Evolutionary conservation across 352 stramenopile species (phyloP).

Genomic region (Globisporangium mamillatum): DNA sequence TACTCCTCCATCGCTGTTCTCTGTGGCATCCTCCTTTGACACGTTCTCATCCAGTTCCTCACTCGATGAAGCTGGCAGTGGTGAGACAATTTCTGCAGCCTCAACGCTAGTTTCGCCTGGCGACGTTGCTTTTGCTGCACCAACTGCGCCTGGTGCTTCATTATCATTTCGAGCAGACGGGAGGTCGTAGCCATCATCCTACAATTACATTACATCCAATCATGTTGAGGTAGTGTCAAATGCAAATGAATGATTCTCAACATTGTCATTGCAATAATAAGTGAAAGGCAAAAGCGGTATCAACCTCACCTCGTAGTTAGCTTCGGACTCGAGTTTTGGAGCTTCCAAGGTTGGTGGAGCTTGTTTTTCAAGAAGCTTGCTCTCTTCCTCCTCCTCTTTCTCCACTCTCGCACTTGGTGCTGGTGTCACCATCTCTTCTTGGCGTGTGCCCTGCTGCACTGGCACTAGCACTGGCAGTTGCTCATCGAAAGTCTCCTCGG

Average conservation of each 20-base stretch:
- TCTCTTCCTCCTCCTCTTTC: neutral
- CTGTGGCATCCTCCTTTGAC: neutral
- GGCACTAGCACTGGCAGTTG: neutral
- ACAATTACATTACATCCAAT: neutral
- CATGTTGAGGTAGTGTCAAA: neutral
- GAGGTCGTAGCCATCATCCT: constrained; percentile 2
- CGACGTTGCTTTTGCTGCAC: neutral
- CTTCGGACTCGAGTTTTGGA: neutral
- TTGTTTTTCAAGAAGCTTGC: neutral
- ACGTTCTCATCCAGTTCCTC: neutral
- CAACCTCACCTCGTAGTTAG: neutral
- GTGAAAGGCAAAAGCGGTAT: neutral
- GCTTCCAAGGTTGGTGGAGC: neutral
- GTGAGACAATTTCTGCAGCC: neutral
- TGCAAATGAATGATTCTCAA: neutral
- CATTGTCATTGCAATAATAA: neutral
- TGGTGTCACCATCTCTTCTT: neutral
- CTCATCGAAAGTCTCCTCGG: neutral
- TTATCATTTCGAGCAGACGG: neutral
- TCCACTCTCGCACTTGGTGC: neutral
- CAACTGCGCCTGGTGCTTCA: neutral
- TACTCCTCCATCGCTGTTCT: neutral
- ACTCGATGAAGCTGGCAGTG: neutral
- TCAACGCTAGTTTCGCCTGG: neutral
- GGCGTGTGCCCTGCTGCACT: neutral